Percentiles rank a stretch among this genome's conserved stretches.
Conservation (phyloP, 805 yeast species). For the Myxozyma neglecta region DNA sequence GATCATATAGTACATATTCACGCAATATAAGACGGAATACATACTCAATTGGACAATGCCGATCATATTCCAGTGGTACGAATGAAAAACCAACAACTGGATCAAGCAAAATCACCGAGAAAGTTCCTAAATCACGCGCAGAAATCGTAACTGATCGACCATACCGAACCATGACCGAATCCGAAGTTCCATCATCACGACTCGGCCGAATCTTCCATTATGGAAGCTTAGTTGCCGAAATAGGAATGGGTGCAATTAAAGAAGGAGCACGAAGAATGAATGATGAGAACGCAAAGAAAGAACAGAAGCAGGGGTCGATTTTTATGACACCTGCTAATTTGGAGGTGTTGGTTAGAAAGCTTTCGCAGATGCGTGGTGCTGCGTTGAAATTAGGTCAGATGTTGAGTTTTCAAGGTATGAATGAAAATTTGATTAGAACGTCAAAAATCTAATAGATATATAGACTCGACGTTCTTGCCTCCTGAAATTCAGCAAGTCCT, state of each 20-base stretch:
- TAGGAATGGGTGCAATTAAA: slow-evolving; percentile 78
- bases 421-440: too few species aligned
- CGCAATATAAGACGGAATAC: not conserved
- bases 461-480: slow-evolving; percentile 47
- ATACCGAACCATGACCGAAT: slow-evolving; percentile 32
- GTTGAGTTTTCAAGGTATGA: slow-evolving; percentile 74
- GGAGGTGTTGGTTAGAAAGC: slow-evolving; percentile 81
- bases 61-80: not conserved
- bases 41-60: not conserved
- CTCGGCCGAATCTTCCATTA: slow-evolving; percentile 89
- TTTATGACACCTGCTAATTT: slow-evolving; percentile 79
- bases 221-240: slow-evolving; percentile 87
- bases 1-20: not conserved
- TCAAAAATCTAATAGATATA: not conserved
- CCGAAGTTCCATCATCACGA: slow-evolving; percentile 83
- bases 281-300: slow-evolving; percentile 31
- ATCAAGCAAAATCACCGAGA: not conserved
- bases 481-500: slow-evolving; percentile 78
- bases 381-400: slow-evolving; percentile 97
- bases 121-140: not conserved
- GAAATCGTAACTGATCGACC: slow-evolving; percentile 4
- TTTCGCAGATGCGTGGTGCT: slow-evolving; percentile 97
- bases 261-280: slow-evolving; percentile 74
- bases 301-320: slow-evolving; percentile 48
- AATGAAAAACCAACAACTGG: not conserved